Percentiles rank a stretch among this genome's conserved stretches.
Conservation (phyloP, 2,329 filamentous ascomycete genomes). For the Emergomyces orientalis region DNA sequence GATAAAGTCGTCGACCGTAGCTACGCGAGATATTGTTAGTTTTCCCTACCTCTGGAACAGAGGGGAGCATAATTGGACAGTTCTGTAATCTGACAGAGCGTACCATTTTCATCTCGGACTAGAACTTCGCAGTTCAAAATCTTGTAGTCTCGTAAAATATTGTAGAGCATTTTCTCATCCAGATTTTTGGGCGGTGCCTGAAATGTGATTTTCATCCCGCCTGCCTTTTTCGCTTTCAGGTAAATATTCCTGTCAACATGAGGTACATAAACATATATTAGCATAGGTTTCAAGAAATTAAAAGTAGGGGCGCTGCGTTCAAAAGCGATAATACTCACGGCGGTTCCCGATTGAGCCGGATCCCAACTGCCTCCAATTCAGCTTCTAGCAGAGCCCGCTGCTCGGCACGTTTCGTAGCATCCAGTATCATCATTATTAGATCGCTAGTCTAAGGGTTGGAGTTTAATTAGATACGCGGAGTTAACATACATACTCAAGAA, state of each 20-base stretch:
- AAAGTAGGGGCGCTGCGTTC: background rate
- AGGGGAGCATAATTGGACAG: background rate
- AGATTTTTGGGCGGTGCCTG: slow-evolving; percentile 77
- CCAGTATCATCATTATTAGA: slow-evolving; percentile 89
- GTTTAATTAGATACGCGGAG: background rate
- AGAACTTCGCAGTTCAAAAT: slow-evolving; percentile 96
- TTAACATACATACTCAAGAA: background rate
- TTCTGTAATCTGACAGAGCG: background rate
- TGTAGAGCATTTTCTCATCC: slow-evolving; percentile 97
- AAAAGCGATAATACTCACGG: slow-evolving; percentile 50
- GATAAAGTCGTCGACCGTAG: slow-evolving; percentile 96
- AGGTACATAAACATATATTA: background rate
- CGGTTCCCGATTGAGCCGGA: slow-evolving; percentile 80
- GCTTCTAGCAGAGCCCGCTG: slow-evolving; percentile 82
- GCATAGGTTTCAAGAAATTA: background rate
- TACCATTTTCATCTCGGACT: slow-evolving; percentile 79
- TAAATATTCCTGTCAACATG: slow-evolving; percentile 69
- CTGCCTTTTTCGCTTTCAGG: slow-evolving; percentile 87
- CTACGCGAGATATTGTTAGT: slow-evolving; percentile 30
- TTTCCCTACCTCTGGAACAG: background rate
- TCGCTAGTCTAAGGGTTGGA: slow-evolving; percentile 61
- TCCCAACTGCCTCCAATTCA: slow-evolving; percentile 90
- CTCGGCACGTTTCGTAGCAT: slow-evolving; percentile 93
- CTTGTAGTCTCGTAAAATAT: slow-evolving; percentile 97
- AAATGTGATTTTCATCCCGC: slow-evolving; percentile 98